Base-by-base conservation (phyloP, 164 flowering plant species). In the Taxillus chinensis region DNA sequence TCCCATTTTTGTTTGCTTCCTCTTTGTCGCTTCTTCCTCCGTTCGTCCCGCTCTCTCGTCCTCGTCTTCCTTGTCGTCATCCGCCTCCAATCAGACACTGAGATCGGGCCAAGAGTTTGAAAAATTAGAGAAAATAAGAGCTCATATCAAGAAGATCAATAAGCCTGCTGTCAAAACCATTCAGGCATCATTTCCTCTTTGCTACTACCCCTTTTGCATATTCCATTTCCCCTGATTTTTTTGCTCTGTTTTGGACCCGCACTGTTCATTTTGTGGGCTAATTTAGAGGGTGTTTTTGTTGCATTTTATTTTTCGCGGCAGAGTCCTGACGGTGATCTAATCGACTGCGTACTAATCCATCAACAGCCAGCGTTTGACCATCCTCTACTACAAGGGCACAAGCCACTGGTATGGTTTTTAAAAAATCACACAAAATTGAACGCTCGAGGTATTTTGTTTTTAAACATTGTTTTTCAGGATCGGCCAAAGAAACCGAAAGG, bases 111-210 rank as follows among this genome's bases (percentile, higher is more conserved):
- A 83, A 59, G 92, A 91, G 69, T 52, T 80, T 38, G 68, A 71
- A 69, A 95, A 82, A 80, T 53, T 91, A 68, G 83, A 79, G 67
- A 59, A 74, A 41, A 74, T 89, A 7, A 81, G 74, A 74, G 75
- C 80, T 51, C 89, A 74, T 70, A 86, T 95, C 66, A 72, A 62
- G 61, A 87, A 74, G 66, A 81, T 91, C 82, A 95, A 95, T 69
- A 95, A 91, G 75, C 84, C 89, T 69, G 60, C 90, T 41, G 72
- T 87, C 73, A 89, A 85, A 75, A 87, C 98, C 73, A 89, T 95
- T 73, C 75, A 83, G 90, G 97, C 66, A 84, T 43, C 12, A 46
- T 74, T n/a, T 62, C 62, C 48, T 45, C 41, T 15, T 11, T 27
- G 27, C 27, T 27, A 27, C 27, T 59, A 3, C 48, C n/a, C 4